phyloP scores from a whole-genome alignment of 2,329 filamentous ascomycete genomes.

The Aspergillus intermedius region DNA sequence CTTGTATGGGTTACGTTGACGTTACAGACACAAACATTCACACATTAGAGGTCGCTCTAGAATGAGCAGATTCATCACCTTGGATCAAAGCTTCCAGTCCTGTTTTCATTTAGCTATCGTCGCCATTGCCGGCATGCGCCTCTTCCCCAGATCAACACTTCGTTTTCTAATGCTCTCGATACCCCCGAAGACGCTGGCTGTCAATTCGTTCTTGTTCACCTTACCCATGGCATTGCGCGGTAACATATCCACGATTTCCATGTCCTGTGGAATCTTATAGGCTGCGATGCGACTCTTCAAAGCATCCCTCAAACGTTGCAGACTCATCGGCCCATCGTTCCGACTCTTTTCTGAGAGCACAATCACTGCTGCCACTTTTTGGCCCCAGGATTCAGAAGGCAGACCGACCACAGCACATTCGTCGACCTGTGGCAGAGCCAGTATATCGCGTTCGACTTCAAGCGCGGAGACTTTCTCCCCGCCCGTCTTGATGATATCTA shows the following conservation, averaged over 20 bases:
- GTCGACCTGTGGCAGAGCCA: constrained; percentile 68
- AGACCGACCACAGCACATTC: constrained; percentile 88
- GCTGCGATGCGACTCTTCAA: constrained; percentile 68
- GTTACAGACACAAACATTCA: not conserved
- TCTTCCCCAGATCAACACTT: not conserved
- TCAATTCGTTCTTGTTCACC: constrained; percentile 40
- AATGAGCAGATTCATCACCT: not conserved
- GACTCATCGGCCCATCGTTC: constrained; percentile 46
- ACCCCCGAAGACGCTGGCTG: not conserved
- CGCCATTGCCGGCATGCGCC: not conserved
- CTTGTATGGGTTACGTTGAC: not conserved
- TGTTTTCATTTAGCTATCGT: not conserved
- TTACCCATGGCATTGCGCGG: constrained; percentile 97
- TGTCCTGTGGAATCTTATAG: constrained; percentile 90
- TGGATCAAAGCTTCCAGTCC: not conserved
- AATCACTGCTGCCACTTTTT: constrained; percentile 84
- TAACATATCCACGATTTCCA: constrained; percentile 71
- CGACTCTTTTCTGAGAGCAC: constrained; percentile 58
- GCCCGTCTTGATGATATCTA: constrained; percentile 96
- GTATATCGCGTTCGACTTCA: constrained; percentile 87
- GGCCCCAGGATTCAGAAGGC: constrained; percentile 83
- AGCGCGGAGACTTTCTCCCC: constrained; percentile 87
- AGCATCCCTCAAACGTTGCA: constrained; percentile 65
- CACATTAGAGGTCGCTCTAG: not conserved
- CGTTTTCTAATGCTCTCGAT: not conserved